phyloP scores from a whole-genome alignment of 306 rosid genomes.

The Astragalus glycyphyllos region DNA sequence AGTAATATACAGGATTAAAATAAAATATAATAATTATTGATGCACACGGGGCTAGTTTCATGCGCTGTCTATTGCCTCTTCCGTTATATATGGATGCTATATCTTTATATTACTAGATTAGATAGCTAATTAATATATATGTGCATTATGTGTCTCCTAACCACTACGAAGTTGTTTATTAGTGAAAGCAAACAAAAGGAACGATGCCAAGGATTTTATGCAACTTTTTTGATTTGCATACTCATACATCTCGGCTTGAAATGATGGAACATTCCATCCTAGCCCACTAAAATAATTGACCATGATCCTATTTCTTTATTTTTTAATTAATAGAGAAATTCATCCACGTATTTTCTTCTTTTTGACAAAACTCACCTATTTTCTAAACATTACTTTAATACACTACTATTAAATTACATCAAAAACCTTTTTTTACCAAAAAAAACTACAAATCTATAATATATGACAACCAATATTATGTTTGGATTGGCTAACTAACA shows the following conservation, averaged over 20 bases:
- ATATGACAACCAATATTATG: no score
- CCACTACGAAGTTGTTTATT: conserved; percentile 40
- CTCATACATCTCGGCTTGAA: conserved; percentile 41
- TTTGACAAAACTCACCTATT: no score
- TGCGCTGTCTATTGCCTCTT: conserved; percentile 31
- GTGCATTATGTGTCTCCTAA: conserved; percentile 38
- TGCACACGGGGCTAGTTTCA: conserved; percentile 33
- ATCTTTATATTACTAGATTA: not conserved
- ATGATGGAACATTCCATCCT: conserved; percentile 47
- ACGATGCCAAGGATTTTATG: conserved; percentile 47
- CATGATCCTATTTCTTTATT: conserved; percentile 30
- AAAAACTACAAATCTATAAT: no score
- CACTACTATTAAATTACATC: no score
- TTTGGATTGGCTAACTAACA: no score
- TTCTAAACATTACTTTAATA: not conserved
- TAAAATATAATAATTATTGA: not conserved
- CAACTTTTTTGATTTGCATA: conserved; percentile 47
- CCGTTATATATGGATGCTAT: not conserved
- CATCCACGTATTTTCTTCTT: not conserved
- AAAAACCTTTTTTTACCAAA: no score
- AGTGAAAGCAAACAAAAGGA: conserved; percentile 42
- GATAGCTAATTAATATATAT: not conserved
- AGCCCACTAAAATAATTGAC: conserved; percentile 42
- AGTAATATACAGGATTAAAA: not conserved
- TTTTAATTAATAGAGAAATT: conserved; percentile 5